Base-by-base conservation (phyloP, 2,329 filamentous ascomycete genomes). In the Fusarium sambucinum region DNA sequence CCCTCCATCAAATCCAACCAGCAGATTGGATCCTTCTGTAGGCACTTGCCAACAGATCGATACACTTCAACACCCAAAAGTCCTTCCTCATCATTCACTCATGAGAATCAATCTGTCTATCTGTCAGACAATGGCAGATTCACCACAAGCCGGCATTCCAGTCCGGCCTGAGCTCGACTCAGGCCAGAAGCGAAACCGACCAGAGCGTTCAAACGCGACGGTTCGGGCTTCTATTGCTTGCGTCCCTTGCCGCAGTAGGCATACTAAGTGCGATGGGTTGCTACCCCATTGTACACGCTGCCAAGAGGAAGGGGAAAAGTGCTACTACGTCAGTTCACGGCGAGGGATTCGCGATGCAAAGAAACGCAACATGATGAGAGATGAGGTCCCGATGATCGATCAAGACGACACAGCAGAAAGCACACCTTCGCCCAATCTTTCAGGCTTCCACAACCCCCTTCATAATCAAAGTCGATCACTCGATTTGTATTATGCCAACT, bases 201-300 rank as follows among this genome's bases (percentile, higher is more conserved):
- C 57, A 16, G 41, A 27, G 19, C 57, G 46, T 29, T 65, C 70
- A 40, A 66, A 63, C n/a, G 52, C 70, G 21, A 58, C 21, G 13
- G n/a, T 48, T 10, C 72, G 72, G 32, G 62, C 67, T 27, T 72
- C 72, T 45, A 47, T 71, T 10, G 72, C 72, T 27, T 74, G 72
- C 23, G 21, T 62, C 16, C 48, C 60, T 29, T 74, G 72, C 40
- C 72, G 72, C 23, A 59, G 33, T 35, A 74, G 60, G 47, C 72
- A 74, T 53, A 40, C 56, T 35, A 73, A 53, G 47, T 74, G 72
- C 32, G 62, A 72, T 45, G 70, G 70, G 10, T 47, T 9, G 10
- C 19, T 56, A 8, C 71, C 69, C 12, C 27, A 38, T n/a, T 74
- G 72, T 37, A 48, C 42, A 17, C 72, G 72, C 44, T 74, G 72